phyloP scores from a whole-genome alignment of 805 yeast genomes.

The Torulaspora maleeae region DNA sequence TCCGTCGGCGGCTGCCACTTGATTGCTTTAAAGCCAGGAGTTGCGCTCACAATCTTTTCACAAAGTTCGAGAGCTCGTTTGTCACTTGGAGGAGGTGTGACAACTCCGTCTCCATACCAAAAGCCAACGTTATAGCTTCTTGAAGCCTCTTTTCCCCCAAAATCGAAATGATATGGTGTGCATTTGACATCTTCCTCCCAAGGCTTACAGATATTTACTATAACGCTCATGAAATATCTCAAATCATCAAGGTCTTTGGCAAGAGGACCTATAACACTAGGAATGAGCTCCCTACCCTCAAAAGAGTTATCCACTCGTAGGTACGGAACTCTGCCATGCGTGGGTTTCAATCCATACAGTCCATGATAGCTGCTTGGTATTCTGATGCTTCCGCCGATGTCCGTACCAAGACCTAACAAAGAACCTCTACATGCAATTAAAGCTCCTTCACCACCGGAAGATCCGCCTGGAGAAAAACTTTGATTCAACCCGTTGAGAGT shows the following conservation, averaged over 20 bases:
- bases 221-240: constrained; percentile 43
- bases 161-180: constrained; percentile 13
- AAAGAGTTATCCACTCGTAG: constrained; percentile 38
- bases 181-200: constrained; percentile 15
- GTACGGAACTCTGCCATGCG: constrained; percentile 24
- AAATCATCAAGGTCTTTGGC: constrained; percentile 47
- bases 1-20: constrained; percentile 18
- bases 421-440: constrained; percentile 49
- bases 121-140: constrained; percentile 14
- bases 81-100: constrained; percentile 19
- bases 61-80: constrained; percentile 18
- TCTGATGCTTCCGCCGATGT: constrained; percentile 61
- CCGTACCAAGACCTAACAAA: constrained; percentile 57
- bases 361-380: constrained; percentile 58
- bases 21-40: constrained; percentile 15
- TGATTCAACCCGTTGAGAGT: constrained; percentile 50
- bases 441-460: constrained; percentile 63
- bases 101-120: constrained; percentile 20
- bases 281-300: constrained; percentile 51
- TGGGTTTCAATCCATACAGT: constrained; percentile 25
- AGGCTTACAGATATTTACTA: constrained; percentile 17
- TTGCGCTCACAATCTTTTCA: constrained; percentile 8
- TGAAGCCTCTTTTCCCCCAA: not conserved
- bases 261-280: constrained; percentile 56
- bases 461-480: constrained; percentile 52